phyloP scores from a whole-genome alignment of 208 protist genomes.

The Leishmania tarentolae region DNA sequence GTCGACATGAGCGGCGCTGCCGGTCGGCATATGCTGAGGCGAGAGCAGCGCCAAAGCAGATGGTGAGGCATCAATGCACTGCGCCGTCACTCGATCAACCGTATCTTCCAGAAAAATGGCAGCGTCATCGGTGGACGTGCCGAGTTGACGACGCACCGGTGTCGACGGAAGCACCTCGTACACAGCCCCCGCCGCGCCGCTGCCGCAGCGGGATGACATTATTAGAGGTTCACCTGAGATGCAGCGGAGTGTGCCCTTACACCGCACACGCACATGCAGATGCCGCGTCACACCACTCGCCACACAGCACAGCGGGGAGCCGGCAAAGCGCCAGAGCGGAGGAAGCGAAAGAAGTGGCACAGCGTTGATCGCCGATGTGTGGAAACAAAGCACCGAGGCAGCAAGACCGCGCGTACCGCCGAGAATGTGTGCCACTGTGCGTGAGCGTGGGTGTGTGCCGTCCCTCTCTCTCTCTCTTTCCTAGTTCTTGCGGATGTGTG shows the following conservation, averaged over 20 bases:
- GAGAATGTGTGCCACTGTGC: neutral
- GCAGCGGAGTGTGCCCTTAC: neutral
- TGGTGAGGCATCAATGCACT: slow-evolving; percentile 71
- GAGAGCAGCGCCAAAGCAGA: slow-evolving; percentile 76
- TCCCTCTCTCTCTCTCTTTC: neutral
- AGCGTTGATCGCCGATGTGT: neutral
- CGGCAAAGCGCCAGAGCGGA: neutral
- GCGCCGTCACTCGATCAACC: slow-evolving; percentile 66
- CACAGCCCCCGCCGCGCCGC: slow-evolving; percentile 8
- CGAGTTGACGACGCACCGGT: slow-evolving; percentile 53
- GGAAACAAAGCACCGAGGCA: neutral
- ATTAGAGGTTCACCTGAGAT: neutral
- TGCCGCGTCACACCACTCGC: neutral
- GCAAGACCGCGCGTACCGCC: neutral
- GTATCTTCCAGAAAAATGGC: slow-evolving; percentile 87
- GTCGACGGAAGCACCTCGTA: slow-evolving; percentile 19
- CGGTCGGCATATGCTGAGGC: slow-evolving; percentile 59
- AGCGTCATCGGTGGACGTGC: slow-evolving; percentile 73
- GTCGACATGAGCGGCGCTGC: slow-evolving; percentile 44
- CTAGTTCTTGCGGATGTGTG: neutral
- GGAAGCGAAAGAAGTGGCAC: neutral
- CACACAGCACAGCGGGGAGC: neutral
- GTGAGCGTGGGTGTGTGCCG: neutral
- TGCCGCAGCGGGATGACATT: neutral
- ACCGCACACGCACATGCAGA: neutral